A percentile compares a stretch with the other conserved stretches of the same genome.
Evolutionary conservation across 2,329 filamentous ascomycete genomes (phyloP).

Genomic region (Mycocentrospora acerina): DNA sequence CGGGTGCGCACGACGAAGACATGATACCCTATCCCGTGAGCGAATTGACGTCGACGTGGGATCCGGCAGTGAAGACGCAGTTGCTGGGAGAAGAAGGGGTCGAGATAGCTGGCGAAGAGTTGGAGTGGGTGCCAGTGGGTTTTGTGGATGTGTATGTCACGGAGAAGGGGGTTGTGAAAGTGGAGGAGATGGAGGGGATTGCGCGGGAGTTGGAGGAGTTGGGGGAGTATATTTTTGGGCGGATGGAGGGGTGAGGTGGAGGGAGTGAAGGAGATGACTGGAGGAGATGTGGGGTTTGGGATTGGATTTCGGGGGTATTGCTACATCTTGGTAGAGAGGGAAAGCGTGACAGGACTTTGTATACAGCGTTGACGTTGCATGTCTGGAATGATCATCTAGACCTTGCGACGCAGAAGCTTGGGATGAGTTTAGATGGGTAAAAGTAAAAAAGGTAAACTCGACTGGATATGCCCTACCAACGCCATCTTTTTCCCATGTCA

Average conservation of each 20-base stretch:
- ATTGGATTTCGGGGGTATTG: not conserved
- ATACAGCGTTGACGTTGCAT: not conserved
- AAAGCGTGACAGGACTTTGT: not conserved
- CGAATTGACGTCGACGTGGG: constrained; percentile 54
- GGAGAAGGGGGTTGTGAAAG: constrained; percentile 24
- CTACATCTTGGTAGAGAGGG: too few species aligned
- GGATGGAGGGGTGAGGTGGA: constrained; percentile 1
- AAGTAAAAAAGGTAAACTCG: constrained; percentile 1
- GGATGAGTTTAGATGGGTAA: not conserved
- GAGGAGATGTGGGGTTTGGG: not conserved
- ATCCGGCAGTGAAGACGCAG: constrained; percentile 6
- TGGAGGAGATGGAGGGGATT: constrained; percentile 16
- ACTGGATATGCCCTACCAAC: constrained; percentile 22
- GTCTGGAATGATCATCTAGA: not conserved
- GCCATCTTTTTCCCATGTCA: constrained; percentile 17
- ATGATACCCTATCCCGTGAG: constrained; percentile 48
- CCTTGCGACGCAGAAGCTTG: not conserved
- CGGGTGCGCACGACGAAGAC: constrained; percentile 1
- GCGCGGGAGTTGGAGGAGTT: constrained; percentile 16
- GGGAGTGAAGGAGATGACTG: not conserved
- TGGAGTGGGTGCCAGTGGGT: constrained; percentile 34
- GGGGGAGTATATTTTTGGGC: constrained; percentile 21
- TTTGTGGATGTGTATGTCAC: constrained; percentile 35
- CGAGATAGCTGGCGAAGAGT: constrained; percentile 43
- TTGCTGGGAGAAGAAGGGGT: constrained; percentile 24